Percentiles rank a stretch among this genome's conserved stretches.
phyloP scores from a whole-genome alignment of 2,329 filamentous ascomycete species.

The Aspergillus pseudoterreus region DNA sequence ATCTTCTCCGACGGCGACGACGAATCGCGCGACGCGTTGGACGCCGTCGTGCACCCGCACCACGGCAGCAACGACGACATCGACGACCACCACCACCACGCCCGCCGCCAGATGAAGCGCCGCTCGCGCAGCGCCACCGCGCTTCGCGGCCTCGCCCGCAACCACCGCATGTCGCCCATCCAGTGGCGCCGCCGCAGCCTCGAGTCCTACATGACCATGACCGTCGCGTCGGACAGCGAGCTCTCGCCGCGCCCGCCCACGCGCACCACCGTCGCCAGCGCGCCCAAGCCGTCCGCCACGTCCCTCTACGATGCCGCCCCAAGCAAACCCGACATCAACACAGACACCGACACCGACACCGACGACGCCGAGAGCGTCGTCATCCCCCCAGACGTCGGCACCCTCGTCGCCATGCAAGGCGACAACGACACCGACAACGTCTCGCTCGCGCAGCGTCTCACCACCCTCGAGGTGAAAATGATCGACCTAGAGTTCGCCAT shows the following conservation, averaged over 20 bases:
- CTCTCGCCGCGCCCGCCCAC: slow-evolving; percentile 25
- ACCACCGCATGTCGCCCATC: slow-evolving; percentile 37
- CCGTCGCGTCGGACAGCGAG: slow-evolving; percentile 27
- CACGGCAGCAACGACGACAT: slow-evolving; percentile 13
- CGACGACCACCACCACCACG: slow-evolving; percentile 1
- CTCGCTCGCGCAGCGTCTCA: slow-evolving; percentile 45
- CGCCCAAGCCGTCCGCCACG: slow-evolving; percentile 18
- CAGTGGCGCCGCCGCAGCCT: slow-evolving; percentile 41
- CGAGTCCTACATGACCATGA: slow-evolving; percentile 35
- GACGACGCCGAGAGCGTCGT: slow-evolving; percentile 21
- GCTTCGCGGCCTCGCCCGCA: slow-evolving; percentile 32
- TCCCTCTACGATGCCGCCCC: slow-evolving; percentile 17
- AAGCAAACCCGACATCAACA: neutral
- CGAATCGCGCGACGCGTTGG: slow-evolving; percentile 30
- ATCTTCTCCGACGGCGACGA: slow-evolving; percentile 40
- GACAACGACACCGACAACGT: slow-evolving; percentile 27
- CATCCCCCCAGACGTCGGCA: slow-evolving; percentile 34
- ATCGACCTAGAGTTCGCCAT: slow-evolving; percentile 50
- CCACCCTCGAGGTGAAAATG: slow-evolving; percentile 48
- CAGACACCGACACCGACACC: slow-evolving; percentile 3
- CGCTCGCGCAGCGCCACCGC: slow-evolving; percentile 45
- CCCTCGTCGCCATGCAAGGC: slow-evolving; percentile 38
- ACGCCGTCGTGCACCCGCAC: slow-evolving; percentile 21
- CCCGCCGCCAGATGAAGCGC: slow-evolving; percentile 30
- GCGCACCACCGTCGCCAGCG: slow-evolving; percentile 26